Evolutionary conservation across 345 rosid species (phyloP).

Genomic region (Pugionium cornutum): DNA sequence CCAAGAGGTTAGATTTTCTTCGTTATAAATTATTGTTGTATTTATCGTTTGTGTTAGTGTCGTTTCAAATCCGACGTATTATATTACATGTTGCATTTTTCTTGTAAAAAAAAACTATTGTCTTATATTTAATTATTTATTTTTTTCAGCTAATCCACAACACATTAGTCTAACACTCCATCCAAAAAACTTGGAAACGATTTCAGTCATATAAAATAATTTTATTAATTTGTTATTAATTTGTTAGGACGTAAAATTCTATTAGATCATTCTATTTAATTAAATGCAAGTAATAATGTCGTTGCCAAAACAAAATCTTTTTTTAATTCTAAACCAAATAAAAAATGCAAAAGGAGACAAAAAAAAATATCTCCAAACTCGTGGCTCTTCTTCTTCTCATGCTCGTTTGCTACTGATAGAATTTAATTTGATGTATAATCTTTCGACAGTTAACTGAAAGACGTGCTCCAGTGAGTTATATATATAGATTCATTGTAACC

Average conservation of each 20-base stretch:
- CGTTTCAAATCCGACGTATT: too few relatives aligned
- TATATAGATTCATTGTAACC: constrained; percentile 12
- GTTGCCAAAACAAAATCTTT: constrained; percentile 17
- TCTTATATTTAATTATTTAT: too few relatives aligned
- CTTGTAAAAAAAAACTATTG: too few relatives aligned
- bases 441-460: constrained; percentile 30
- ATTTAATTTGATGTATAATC: constrained; percentile 1
- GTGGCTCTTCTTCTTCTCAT: constrained; percentile 2
- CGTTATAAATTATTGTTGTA: neutral
- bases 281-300: neutral
- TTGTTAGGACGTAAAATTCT: constrained; percentile 12
- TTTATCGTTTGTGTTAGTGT: neutral
- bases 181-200: too few relatives aligned
- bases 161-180: too few relatives aligned
- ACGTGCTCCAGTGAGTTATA: constrained; percentile 24
- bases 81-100: too few relatives aligned
- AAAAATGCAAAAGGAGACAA: neutral
- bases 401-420: neutral
- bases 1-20: constrained; percentile 17
- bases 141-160: too few relatives aligned
- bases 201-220: too few relatives aligned
- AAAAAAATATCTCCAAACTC: neutral
- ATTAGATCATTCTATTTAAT: neutral
- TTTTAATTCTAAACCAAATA: neutral
- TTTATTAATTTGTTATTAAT: neutral